Evolutionary conservation across 768 basidiomycete genomes (phyloP), one percentile per base, ranked within the genome.

Genomic region (Auricularia auricula-judae): DNA sequence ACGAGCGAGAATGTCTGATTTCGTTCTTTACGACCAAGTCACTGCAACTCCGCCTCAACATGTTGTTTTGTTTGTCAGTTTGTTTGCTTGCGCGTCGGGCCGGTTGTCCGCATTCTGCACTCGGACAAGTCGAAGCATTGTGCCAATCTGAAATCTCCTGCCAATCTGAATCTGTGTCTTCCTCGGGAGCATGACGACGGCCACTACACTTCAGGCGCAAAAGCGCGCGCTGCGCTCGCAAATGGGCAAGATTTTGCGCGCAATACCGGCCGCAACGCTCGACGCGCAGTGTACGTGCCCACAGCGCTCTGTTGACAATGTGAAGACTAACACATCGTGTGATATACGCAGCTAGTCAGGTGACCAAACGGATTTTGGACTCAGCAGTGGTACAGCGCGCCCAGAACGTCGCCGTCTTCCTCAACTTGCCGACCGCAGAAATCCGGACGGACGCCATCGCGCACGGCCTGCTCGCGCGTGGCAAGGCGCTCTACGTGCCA

Each of bases 351-450:
- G 39, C 39, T 8, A 42, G 39, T 42, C 39, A 14, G 8, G 39
- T 42, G 7, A 14, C 39, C 7, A 7, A 42, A 42, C 12, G 7
- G 12, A 42, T 42, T 14, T 14, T 42, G 36, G 71, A 79, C 0
- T 72, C 84, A 18, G 77, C 85, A 1, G 76, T 78, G 8, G 87
- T 90, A 68, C 73, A 78, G 42, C 69, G 70, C 44, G 80, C 79
- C 62, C 78, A 73, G 62, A 76, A 77, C 3, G 72, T 91, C 36
- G 85, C 88, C 75, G 92, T 90, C 72, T 92, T 87, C 72, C 77
- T 92, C 51, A 91, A 84, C 73, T 91, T 92, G 90, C 87, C 88
- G 11, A 72, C 80, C 1, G 87, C 81, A 3, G 90, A 92, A 69
- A 77, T 85, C 33, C 80, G 86, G 68, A 91, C 90, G 0, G 70